Conservation (phyloP, 2,329 filamentous ascomycete genomes). For the Trichoderma koningiopsis region DNA sequence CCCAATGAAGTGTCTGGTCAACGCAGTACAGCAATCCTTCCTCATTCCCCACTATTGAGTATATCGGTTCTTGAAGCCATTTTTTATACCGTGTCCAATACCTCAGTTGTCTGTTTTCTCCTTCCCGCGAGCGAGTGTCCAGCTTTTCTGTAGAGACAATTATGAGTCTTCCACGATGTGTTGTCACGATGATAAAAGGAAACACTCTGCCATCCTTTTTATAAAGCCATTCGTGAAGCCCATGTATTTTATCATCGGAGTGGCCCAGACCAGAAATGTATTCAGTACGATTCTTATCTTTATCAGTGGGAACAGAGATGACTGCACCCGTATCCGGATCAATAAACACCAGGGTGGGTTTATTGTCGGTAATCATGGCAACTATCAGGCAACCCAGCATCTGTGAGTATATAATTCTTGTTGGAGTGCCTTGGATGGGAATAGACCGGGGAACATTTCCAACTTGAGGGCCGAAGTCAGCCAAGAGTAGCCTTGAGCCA, state of each 20-base stretch:
- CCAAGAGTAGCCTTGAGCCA: slow-evolving; percentile 53
- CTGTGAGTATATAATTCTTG: slow-evolving; percentile 57
- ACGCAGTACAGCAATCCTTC: slow-evolving; percentile 60
- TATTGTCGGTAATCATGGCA: slow-evolving; percentile 47
- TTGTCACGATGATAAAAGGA: slow-evolving; percentile 64
- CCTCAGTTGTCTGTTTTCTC: slow-evolving; percentile 39
- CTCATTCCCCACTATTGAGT: slow-evolving; percentile 57
- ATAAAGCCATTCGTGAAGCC: slow-evolving; percentile 66
- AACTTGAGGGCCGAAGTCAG: slow-evolving; percentile 51
- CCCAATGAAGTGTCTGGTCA: slow-evolving; percentile 57
- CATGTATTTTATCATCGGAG: slow-evolving; percentile 59
- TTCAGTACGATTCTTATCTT: slow-evolving; percentile 44
- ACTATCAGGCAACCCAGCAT: slow-evolving; percentile 56
- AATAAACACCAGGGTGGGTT: slow-evolving; percentile 57
- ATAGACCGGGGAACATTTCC: slow-evolving; percentile 55
- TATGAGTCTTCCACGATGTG: slow-evolving; percentile 56
- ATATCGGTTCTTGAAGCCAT: slow-evolving; percentile 51
- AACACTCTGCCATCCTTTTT: slow-evolving; percentile 59
- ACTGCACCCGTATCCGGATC: slow-evolving; percentile 57
- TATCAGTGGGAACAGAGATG: slow-evolving; percentile 51
- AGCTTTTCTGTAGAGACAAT: slow-evolving; percentile 53
- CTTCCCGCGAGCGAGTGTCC: slow-evolving; percentile 27
- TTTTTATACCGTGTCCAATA: slow-evolving; percentile 59
- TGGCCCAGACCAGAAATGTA: slow-evolving; percentile 61
- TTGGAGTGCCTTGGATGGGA: slow-evolving; percentile 50